Conservation (phyloP, 768 basidiomycete species). For the Amanita polypyramis region DNA sequence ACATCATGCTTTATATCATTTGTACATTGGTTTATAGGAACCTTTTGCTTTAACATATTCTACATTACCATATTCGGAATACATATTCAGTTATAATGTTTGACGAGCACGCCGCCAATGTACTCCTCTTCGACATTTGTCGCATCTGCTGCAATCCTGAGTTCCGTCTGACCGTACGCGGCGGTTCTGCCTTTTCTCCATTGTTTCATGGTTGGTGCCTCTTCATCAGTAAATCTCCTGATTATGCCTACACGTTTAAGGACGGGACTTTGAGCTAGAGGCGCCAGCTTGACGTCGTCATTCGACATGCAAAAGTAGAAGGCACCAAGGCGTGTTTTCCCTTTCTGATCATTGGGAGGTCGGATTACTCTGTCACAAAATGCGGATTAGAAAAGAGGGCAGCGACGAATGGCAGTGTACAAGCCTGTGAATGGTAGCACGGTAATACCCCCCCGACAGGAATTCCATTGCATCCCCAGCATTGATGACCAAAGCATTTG, state of each 20-base stretch:
- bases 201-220: conserved; percentile 39
- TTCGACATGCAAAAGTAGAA: conserved; percentile 50
- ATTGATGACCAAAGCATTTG: conserved; percentile 51
- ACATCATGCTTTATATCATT: not conserved
- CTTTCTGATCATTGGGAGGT: conserved; percentile 44
- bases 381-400: no score
- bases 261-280: conserved; percentile 36
- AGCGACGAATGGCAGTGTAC: no score
- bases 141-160: conserved; percentile 27
- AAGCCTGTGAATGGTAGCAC: conserved; percentile 41
- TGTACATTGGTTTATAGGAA: not conserved
- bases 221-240: conserved; percentile 23
- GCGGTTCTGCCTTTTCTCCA: conserved; percentile 43
- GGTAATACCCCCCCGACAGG: conserved; percentile 50
- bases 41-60: not conserved
- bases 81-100: conserved; percentile 37
- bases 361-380: conserved; percentile 38
- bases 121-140: conserved; percentile 43
- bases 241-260: conserved; percentile 33
- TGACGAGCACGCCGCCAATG: conserved; percentile 43
- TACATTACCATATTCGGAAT: not conserved
- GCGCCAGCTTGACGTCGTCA: conserved; percentile 36
- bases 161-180: conserved; percentile 38
- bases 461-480: conserved; percentile 51
- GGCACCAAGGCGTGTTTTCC: conserved; percentile 38